These are phyloP conservation scores for Mortierella sp. DNA, from an alignment of 371 early-diverging fungal genomes.

Conservation along the genomic window DNA sequence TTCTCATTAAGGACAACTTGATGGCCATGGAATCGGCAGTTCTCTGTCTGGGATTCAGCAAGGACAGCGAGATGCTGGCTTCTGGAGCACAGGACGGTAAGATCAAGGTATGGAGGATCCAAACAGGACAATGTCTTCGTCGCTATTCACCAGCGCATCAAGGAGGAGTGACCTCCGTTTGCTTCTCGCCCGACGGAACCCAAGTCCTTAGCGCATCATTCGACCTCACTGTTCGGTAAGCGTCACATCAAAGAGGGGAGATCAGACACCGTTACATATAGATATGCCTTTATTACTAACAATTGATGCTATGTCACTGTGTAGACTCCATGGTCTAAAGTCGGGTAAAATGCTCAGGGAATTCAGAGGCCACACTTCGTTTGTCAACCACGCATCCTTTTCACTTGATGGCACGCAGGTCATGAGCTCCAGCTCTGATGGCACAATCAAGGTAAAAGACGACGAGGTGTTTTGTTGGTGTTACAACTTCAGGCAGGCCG, in stretches of 20 bases:
- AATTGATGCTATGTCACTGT: not conserved
- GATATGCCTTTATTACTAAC: too few species aligned
- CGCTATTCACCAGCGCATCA: slow-evolving; percentile 85
- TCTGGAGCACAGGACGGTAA: slow-evolving; percentile 89
- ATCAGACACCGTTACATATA: too few species aligned
- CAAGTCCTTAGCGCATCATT: slow-evolving; percentile 85
- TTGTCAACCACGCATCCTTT: slow-evolving; percentile 83
- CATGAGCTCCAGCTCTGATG: slow-evolving; percentile 88
- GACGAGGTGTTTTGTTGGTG: not conserved
- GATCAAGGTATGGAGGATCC: slow-evolving; percentile 88
- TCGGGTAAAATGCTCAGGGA: slow-evolving; percentile 90
- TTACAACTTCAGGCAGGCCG: too few species aligned
- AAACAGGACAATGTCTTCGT: slow-evolving; percentile 79
- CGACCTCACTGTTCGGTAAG: slow-evolving; percentile 78
- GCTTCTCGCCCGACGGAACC: slow-evolving; percentile 78
- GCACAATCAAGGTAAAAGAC: slow-evolving; percentile 78
- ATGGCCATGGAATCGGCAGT: slow-evolving; percentile 95
- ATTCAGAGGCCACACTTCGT: slow-evolving; percentile 90
- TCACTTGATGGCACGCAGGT: slow-evolving; percentile 74
- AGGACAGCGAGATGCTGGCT: slow-evolving; percentile 83
- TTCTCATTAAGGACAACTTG: slow-evolving; percentile 72
- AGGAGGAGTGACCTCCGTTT: slow-evolving; percentile 84
- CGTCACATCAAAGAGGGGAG: too few species aligned
- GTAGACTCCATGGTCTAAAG: slow-evolving; percentile 85
- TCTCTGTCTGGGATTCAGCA: slow-evolving; percentile 78